phyloP scores from a whole-genome alignment of 805 yeast species.

The Metschnikowia cerradonensis region DNA sequence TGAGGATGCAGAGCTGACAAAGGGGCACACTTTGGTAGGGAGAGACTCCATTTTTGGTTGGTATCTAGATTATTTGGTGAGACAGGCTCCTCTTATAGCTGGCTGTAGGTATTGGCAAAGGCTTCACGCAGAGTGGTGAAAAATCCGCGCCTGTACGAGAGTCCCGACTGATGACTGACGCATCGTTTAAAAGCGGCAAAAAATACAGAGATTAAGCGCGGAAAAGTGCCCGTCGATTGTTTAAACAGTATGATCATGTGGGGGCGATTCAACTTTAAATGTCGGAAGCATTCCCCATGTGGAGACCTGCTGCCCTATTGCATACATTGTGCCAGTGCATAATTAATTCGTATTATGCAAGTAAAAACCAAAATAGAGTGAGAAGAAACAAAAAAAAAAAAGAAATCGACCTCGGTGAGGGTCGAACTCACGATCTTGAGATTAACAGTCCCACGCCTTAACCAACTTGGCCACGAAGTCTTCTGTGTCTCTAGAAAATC shows the following conservation, averaged over 20 bases:
- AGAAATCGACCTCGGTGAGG: conserved; percentile 22
- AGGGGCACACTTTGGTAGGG: conserved; percentile 80
- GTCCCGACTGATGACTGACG: neutral
- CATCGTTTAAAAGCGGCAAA: neutral
- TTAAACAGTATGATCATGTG: too few species aligned
- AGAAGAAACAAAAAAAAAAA: conserved; percentile 4
- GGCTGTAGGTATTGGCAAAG: too few species aligned
- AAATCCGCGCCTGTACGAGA: neutral
- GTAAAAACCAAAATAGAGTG: too few species aligned
- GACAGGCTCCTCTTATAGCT: neutral
- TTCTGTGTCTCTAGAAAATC: neutral
- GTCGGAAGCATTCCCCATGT: too few species aligned
- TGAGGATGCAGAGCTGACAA: conserved; percentile 60
- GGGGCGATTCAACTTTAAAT: too few species aligned
- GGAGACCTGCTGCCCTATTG: too few species aligned
- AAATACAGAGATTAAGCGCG: neutral
- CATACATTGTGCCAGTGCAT: too few species aligned
- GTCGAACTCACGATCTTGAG: conserved; percentile 23
- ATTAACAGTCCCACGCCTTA: conserved; percentile 23
- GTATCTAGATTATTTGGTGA: neutral
- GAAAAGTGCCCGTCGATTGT: neutral
- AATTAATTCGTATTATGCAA: too few species aligned
- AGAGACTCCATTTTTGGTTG: conserved; percentile 64
- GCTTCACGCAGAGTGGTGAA: neutral
- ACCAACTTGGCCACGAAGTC: conserved; percentile 23